phyloP scores from a whole-genome alignment of 1,284 basidiomycete genomes.

The Agroathelia rolfsii region DNA sequence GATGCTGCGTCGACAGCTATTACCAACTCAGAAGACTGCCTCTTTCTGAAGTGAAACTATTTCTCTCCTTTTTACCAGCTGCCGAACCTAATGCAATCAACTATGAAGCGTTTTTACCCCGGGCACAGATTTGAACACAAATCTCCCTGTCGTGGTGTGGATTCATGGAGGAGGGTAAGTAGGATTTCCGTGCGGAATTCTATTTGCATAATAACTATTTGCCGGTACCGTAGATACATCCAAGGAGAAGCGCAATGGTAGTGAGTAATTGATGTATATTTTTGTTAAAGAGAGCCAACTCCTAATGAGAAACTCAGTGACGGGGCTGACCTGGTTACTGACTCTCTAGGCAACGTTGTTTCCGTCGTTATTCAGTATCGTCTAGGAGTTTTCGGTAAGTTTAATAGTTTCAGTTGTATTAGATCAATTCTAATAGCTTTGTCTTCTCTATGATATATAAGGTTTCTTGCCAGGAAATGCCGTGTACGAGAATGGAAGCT shows the following conservation, averaged over 20 bases:
- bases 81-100: neutral
- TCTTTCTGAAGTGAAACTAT: constrained; percentile 20
- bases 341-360: constrained; percentile 14
- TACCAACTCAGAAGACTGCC: constrained; percentile 20
- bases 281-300: too few relatives aligned
- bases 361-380: constrained; percentile 17
- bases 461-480: constrained; percentile 20
- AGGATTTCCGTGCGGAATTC: neutral
- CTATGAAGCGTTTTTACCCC: constrained; percentile 19
- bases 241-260: constrained; percentile 9
- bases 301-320: too few relatives aligned
- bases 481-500: constrained; percentile 17
- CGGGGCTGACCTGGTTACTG: constrained; percentile 19
- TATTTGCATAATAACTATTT: constrained; percentile 4
- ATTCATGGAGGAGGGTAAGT: constrained; percentile 26
- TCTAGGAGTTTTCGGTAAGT: constrained; percentile 14
- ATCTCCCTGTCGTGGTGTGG: constrained; percentile 23
- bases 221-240: constrained; percentile 10
- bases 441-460: constrained; percentile 4
- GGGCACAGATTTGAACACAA: constrained; percentile 9
- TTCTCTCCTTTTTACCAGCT: neutral
- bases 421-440: neutral
- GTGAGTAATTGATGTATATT: too few relatives aligned
- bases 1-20: constrained; percentile 1
- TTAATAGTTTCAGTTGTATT: neutral